These are phyloP conservation scores for Talaromyces atroroseus DNA, from an alignment of 2,329 filamentous ascomycete species.

Conservation along the genomic window DNA sequence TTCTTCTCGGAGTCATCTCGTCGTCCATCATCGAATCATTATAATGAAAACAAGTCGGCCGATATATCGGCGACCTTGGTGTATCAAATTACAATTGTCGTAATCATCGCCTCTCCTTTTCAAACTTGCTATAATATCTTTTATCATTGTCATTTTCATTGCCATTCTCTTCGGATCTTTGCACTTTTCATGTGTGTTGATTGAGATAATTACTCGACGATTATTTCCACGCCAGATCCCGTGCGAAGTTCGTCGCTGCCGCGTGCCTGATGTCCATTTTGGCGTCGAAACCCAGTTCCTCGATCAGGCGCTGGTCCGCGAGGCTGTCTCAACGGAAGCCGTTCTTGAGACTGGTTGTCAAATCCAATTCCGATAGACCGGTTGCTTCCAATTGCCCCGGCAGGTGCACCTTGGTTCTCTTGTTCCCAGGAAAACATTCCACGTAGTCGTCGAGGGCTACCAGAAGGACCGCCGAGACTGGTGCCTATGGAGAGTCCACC, in stretches of 20 bases:
- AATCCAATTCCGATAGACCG: constrained; percentile 56
- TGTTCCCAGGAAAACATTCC: constrained; percentile 59
- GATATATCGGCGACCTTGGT: constrained; percentile 1
- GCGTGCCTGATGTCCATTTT: constrained; percentile 57
- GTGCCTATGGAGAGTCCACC: constrained; percentile 55
- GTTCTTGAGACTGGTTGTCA: constrained; percentile 51
- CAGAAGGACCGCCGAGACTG: constrained; percentile 38
- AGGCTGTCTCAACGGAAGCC: constrained; percentile 56
- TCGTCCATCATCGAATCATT: constrained; percentile 47
- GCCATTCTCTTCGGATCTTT: constrained; percentile 4
- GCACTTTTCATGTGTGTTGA: constrained; percentile 3
- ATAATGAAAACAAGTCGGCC: constrained; percentile 14
- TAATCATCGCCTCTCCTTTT: constrained; percentile 32
- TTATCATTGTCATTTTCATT: constrained; percentile 25
- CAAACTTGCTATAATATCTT: neutral
- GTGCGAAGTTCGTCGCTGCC: constrained; percentile 60
- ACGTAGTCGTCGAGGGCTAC: constrained; percentile 55
- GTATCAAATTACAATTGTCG: constrained; percentile 19
- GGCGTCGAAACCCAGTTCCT: constrained; percentile 53
- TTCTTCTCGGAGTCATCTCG: constrained; percentile 37
- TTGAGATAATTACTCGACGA: constrained; percentile 49
- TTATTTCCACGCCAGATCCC: constrained; percentile 57
- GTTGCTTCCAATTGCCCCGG: constrained; percentile 59
- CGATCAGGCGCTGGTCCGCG: constrained; percentile 57
- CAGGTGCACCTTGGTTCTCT: constrained; percentile 40